Base-by-base conservation (phyloP, 768 basidiomycete species). In the Macrolepiota fuliginosa region DNA sequence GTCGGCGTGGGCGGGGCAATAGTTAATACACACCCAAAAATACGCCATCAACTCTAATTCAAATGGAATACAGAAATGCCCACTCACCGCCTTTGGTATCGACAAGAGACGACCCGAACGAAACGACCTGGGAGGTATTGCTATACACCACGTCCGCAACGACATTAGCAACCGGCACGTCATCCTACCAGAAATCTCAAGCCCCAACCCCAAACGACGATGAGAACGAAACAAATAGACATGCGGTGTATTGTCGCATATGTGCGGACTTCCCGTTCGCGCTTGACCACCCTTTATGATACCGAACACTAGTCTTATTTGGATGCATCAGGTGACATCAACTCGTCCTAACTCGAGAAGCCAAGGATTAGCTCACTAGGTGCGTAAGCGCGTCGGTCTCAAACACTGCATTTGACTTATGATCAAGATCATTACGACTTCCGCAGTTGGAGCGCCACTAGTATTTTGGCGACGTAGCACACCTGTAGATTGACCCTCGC, bases 71-170 rank as follows among this genome's bases (percentile, higher is more conserved):
- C n/a, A n/a, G n/a, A n/a, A n/a, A n/a, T n/a, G n/a, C n/a, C n/a
- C 9, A 39, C 22, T 17, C 29, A 17, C 71, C 51, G 68, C 11
- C 63, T 71, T 71, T 68, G 7, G 67, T 62, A 36, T 70, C 69
- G 45, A 75, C 67, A 54, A 77, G 75, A 0, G 74, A 75, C 3
- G 68, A 71, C 1, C 74, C 74, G 56, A 74, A 72, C 5, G 73
- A 66, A 10, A 74, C 68, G 40, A 74, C 71, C 37, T 66, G 68
- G 40, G 54, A 54, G n/a, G 66, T 61, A 35, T 65, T 63, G 22
- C 71, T 71, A 54, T 65, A 71, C 2, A 70, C 73, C 32, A 75
- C 70, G 50, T 76, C 75, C 17, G 74, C 75, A 19, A 75, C 76
- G 45, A 74, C 75, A 54, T 76, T 76, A 6, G 69, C 69, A 35